Conservation (phyloP, 2,329 filamentous ascomycete species). For the Fusarium xylarioides region DNA sequence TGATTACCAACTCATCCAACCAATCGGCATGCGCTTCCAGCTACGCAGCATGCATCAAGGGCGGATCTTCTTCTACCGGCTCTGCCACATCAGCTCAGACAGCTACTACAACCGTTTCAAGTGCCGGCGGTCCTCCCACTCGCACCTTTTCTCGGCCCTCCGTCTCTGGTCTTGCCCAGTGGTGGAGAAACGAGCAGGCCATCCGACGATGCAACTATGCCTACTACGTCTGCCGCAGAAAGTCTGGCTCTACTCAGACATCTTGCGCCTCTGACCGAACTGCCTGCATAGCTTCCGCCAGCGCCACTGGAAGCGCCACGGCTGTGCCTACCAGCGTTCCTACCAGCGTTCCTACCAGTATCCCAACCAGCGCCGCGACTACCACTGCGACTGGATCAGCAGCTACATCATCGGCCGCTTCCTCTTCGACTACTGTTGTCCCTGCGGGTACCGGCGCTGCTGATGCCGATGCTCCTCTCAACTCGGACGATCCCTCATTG, state of each 20-base stretch:
- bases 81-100: not conserved
- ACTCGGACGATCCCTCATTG: not conserved
- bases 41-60: conserved; percentile 7
- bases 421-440: not conserved
- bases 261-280: not conserved
- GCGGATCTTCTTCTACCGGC: not conserved
- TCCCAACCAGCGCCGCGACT: not conserved
- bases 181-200: conserved; percentile 2
- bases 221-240: conserved; percentile 5
- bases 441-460: not conserved
- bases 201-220: not conserved
- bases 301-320: not conserved
- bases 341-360: not conserved
- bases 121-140: not conserved
- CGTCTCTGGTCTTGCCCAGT: not conserved
- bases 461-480: not conserved
- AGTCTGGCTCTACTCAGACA: not conserved
- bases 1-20: conserved; percentile 1
- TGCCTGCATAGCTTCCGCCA: not conserved
- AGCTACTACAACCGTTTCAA: not conserved
- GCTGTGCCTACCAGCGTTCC: not conserved
- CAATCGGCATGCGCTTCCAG: not conserved
- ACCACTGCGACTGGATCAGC: not conserved
- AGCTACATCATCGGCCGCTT: not conserved
- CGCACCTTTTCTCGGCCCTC: not conserved